Base-by-base conservation (phyloP, 805 yeast species). In the Blastobotrys mokoenaii region DNA sequence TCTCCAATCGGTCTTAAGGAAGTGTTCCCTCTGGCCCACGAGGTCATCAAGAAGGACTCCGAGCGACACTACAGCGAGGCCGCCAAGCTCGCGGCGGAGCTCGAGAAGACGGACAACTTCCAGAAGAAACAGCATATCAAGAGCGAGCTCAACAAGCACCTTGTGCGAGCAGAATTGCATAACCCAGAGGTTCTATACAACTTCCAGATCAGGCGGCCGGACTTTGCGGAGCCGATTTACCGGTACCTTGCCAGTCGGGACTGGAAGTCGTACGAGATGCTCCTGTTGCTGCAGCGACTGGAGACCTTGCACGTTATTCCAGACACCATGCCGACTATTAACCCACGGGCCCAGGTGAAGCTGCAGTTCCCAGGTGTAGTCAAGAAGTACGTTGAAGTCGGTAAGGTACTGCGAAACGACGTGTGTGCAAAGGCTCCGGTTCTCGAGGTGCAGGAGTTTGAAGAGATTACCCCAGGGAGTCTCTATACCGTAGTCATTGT, bases 141-240 rank as follows among this genome's bases (percentile, higher is more conserved):
- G 15, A 22, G 38, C 38, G 37, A 46, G 27, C 41, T 54, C 45
- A 48, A 59, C 50, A 49, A 63, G 46, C 62, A 78, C 20, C 60
- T 70, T 27, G 70, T 77, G 7, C 68, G 74, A 46, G 87, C 95
- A 1, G 95, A 90, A 62, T 57, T 71, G 40, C 63, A 72, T 59
- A 86, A 89, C 61, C 97, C 97, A 12, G 95, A 87, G 63, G 96
- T 87, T 10, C 68, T 77, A 46, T 86, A 76, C 68, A 85, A 82
- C 63, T 70, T 76, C 49, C 52, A 66, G 37, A 64, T 74, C 3
- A 69, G 71, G 11, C 53, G 67, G 9, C 65, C 82, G 45, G 95
- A 90, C 63, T 72, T 80, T 58, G 60, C 76, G 1, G 78, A 77
- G 56, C 94, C 96, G 5, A 84, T 88, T n/a, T 89, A 79, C 67